Conservation (phyloP, 1,284 basidiomycete genomes). For the Sanghuangporus weigelae region DNA sequence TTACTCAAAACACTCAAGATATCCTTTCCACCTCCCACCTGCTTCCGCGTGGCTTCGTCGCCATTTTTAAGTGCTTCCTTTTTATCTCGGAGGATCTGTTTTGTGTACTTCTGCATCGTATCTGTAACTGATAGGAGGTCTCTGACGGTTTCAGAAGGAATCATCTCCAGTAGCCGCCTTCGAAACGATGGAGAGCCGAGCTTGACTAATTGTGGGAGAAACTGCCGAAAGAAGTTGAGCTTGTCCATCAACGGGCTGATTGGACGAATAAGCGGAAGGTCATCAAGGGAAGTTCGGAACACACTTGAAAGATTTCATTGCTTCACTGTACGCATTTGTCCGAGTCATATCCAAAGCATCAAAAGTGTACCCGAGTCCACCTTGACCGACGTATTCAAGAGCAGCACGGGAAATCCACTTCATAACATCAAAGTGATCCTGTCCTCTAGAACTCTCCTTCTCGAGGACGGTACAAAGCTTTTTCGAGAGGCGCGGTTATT, state of each 20-base stretch:
- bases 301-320: conserved; percentile 28
- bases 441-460: conserved; percentile 14
- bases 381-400: conserved; percentile 30
- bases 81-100: background rate
- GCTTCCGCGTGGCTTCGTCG: conserved; percentile 1
- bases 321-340: conserved; percentile 27
- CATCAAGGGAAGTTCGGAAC: background rate
- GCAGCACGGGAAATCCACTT: conserved; percentile 36
- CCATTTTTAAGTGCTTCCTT: background rate
- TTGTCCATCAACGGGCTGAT: background rate
- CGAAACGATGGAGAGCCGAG: conserved; percentile 34
- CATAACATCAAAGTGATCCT: conserved; percentile 34
- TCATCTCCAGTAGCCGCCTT: conserved; percentile 29
- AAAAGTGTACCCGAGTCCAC: conserved; percentile 37
- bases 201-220: conserved; percentile 19
- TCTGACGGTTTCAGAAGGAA: conserved; percentile 32
- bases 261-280: background rate
- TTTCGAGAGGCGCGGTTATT: conserved; percentile 18
- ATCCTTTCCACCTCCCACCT: conserved; percentile 11
- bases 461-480: conserved; percentile 26
- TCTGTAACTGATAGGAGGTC: conserved; percentile 28
- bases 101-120: conserved; percentile 2
- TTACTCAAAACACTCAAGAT: conserved; percentile 13
- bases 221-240: background rate
- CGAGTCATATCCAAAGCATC: conserved; percentile 27